A percentile compares a stretch with the other conserved stretches of the same genome.
Evolutionary conservation across 768 basidiomycete genomes (phyloP).

Genomic region (Tylopilus sp.): DNA sequence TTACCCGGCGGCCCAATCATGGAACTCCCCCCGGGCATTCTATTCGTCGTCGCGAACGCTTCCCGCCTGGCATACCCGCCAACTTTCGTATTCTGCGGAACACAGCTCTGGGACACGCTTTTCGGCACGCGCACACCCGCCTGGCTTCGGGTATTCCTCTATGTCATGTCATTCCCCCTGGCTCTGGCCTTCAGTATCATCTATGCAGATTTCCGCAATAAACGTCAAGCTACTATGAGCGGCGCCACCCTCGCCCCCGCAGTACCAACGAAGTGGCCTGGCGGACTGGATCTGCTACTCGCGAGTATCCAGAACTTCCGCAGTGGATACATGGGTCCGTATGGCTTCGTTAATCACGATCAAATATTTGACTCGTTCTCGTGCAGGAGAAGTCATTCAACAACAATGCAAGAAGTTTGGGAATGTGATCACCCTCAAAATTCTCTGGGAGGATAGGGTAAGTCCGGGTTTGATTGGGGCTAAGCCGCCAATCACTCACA

Average conservation of each 20-base stretch:
- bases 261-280: slow-evolving; percentile 35
- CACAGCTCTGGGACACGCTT: slow-evolving; percentile 7
- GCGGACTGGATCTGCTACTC: slow-evolving; percentile 34
- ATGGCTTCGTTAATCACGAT: background rate
- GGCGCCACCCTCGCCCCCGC: slow-evolving; percentile 34
- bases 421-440: slow-evolving; percentile 29
- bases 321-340: slow-evolving; percentile 29
- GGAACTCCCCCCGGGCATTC: slow-evolving; percentile 34
- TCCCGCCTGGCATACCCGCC: slow-evolving; percentile 21
- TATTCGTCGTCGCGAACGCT: slow-evolving; percentile 25
- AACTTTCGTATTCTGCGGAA: slow-evolving; percentile 13
- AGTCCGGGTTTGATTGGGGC: slow-evolving; percentile 10
- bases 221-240: slow-evolving; percentile 9
- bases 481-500: background rate
- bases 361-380: background rate
- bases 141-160: slow-evolving; percentile 20
- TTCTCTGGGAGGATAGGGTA: slow-evolving; percentile 40
- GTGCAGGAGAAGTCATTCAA: slow-evolving; percentile 29
- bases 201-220: slow-evolving; percentile 12
- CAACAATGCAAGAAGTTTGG: slow-evolving; percentile 28
- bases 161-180: slow-evolving; percentile 23
- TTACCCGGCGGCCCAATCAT: slow-evolving; percentile 18
- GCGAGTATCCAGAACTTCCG: slow-evolving; percentile 22
- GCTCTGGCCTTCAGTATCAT: slow-evolving; percentile 14
- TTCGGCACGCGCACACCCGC: slow-evolving; percentile 5